Evolutionary conservation across 345 rosid species (phyloP), one percentile per base, ranked within the genome.

Genomic region (Populus tremula): DNA sequence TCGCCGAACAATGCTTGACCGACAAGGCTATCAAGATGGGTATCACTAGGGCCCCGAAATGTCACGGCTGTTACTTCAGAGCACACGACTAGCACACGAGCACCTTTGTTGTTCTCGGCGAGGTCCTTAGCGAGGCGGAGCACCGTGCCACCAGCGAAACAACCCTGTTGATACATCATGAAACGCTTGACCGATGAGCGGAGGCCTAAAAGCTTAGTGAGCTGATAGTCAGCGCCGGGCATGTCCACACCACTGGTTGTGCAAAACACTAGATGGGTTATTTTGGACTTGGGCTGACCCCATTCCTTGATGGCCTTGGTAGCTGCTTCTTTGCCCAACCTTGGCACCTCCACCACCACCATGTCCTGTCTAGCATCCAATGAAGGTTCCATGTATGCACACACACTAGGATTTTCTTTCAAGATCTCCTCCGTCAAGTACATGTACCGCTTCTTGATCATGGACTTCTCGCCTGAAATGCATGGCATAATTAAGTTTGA

Each of bases 221-320:
- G 94, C 82, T 91, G 96, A 87, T 91, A 93, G 83, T 93, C 97
- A 2, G 97, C 97, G 2, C 96, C 97, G 18, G 97, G 96, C 97
- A 93, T 93, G 89, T 93, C 97, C 0, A 91, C 96, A 0, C 97
- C 96, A 1, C 94, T 89, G 4, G 97, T 90, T 14, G 97, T 93
- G 79, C 97, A 93, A 83, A 93, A 93, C 76, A 93, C 85, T 2
- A 93, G 84, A 27, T 93, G 97, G 21, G 97, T 93, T 86, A 93
- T 89, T 82, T 89, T 93, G 12, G 96, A 91, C 80, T 91, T 93
- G 36, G 97, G 88, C 73, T 93, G 97, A 14, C 93, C 95, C 97
- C 97, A 91, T 54, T 91, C 91, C 74, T 92, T 88, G 81, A 92
- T 90, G 67, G 97, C 97, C 74, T 88, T 90, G 27, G 80, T 70